Evolutionary conservation across 164 flowering plant species (phyloP), one percentile per base, ranked within the genome.

Genomic region (Tinospora cordifolia): DNA sequence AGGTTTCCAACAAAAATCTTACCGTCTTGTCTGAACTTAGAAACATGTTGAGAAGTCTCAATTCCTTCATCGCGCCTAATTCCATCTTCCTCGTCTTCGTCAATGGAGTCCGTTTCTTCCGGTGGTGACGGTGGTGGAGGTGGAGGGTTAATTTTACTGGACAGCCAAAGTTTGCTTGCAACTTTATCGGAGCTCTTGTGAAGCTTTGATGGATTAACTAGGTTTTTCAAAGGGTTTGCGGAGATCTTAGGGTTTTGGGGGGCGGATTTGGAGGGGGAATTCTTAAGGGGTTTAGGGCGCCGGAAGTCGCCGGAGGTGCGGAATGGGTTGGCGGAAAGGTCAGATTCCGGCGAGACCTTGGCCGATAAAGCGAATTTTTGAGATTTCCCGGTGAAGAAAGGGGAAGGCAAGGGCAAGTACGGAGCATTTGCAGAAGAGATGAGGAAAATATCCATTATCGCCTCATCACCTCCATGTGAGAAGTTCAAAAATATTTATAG

Each of bases 1-100:
- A 94, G 75, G 66, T 94, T 94, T 21, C 99, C 99, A 3, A 94
- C 87, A 68, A 94, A 94, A 6, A 94, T 82, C 67, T 90, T 90
- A 5, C 96, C 99, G 51, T 83, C 80, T 69, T 92, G 87, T 49
- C 87, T 79, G 66, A 84, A 87, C 47, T 83, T 87, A 36, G 74
- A 57, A 14, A 10, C 57, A n/a, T n/a, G n/a, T 11, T 68, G 27
- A 6, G 51, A 26, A 65, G 34, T n/a, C 0, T 24, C 65, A 5
- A 66, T 24, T 8, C n/a, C 74, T 12, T 36, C 26, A 11, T 62
- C 63, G 0, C 51, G 65, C 54, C 17, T 17, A 41, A 19, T 9
- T 40, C 49, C 74, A 54, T 47, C 62, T 44, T 36, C 24, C 49
- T 22, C 62, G 9, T 25, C 54, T 10, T 69, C 75, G 22, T 44